Evolutionary conservation across 768 basidiomycete genomes (phyloP), one percentile per base, ranked within the genome.

Genomic region (Trametes gibbosa): DNA sequence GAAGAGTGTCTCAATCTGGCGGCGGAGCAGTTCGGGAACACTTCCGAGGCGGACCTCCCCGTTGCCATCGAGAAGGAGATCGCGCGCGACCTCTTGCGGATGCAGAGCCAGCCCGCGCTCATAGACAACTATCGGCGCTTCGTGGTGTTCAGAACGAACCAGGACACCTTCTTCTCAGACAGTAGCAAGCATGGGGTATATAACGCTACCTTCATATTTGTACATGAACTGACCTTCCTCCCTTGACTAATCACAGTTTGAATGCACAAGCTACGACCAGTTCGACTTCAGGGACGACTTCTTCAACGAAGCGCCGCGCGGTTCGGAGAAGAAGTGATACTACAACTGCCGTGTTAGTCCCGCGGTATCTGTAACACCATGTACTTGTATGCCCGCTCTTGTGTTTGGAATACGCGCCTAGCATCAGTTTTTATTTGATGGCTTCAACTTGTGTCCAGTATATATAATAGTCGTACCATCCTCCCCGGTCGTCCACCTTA

Each of bases 231-330:
- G 19, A 41, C 47, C 16, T 19, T n/a, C 5, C 23, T 24, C 39
- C 9, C 29, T 32, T 32, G 19, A 39, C 23, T 27, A 8, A n/a
- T 19, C 27, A 3, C 42, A 89, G 88, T 71, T 85, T 41, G 88
- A 90, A 68, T 84, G 84, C 77, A 45, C 56, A 0, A 43, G 81
- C 2, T 61, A 76, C 4, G 56, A 69, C 16, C 62, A 70, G 5
- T 86, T 89, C 54, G 76, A 78, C 59, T 87, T 89, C 68, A 79
- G 71, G 63, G 88, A 90, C 68, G 79, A 83, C 5, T 84, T 77
- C 60, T 82, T 76, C 59, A n/a, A n/a, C n/a, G 69, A 50, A 12
- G 50, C 61, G 52, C 58, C 62, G 47, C 49, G 49, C 21, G 57
- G 56, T 43, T 56, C 47, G 40, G 32, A 53, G 40, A 56, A 60